Percentiles rank a stretch among this genome's conserved stretches.
phyloP scores from a whole-genome alignment of 306 rosid species.

The Vachellia pachyceras region DNA sequence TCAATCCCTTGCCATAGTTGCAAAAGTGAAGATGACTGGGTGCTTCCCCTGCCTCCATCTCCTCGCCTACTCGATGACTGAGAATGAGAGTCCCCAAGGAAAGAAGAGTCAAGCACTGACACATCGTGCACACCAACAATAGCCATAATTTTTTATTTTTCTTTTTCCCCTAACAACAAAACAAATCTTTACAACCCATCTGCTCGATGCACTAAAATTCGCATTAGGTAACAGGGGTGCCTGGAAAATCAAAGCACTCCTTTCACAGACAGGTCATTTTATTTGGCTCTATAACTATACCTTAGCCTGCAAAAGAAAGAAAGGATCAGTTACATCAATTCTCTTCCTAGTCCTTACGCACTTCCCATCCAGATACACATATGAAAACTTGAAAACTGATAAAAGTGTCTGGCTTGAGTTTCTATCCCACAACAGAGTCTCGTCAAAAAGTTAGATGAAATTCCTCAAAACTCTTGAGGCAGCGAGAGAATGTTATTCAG shows the following conservation, averaged over 20 bases:
- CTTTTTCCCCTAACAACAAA: conserved; percentile 27
- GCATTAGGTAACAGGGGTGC: conserved; percentile 40
- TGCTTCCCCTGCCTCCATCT: conserved; percentile 62
- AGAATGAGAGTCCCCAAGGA: conserved; percentile 77
- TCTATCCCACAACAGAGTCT: conserved; percentile 6
- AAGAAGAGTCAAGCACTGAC: conserved; percentile 80
- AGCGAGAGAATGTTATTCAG: background rate
- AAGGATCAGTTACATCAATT: conserved; percentile 24
- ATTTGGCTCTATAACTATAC: conserved; percentile 31
- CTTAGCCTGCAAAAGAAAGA: conserved; percentile 55
- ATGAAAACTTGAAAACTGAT: background rate
- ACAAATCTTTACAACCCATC: conserved; percentile 54
- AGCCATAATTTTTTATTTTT: conserved; percentile 62
- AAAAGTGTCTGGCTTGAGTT: background rate
- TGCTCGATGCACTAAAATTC: conserved; percentile 51
- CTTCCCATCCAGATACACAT: background rate
- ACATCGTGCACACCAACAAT: conserved; percentile 86
- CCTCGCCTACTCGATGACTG: conserved; percentile 62
- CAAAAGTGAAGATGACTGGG: conserved; percentile 76
- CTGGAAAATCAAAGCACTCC: conserved; percentile 35
- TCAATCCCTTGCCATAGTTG: conserved; percentile 89
- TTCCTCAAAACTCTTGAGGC: background rate
- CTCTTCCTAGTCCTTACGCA: background rate
- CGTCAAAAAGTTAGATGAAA: background rate
- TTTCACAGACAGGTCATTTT: conserved; percentile 47